Conservation (phyloP, 306 rosid species). For the Vigna reflexopilosa region DNA sequence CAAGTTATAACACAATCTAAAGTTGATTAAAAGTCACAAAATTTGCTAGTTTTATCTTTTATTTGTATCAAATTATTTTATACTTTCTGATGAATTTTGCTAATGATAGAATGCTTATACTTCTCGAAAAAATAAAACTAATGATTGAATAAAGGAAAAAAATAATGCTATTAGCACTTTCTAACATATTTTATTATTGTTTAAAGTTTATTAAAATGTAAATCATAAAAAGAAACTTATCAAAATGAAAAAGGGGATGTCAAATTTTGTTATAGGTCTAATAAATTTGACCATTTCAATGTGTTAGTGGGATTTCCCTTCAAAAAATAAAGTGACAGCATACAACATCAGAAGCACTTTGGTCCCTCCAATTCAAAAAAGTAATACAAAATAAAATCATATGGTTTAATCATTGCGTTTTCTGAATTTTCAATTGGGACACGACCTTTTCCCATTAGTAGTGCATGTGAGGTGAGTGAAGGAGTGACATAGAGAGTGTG, state of each 20-base stretch:
- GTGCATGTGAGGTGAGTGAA: constrained; percentile 40
- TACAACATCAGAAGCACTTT: neutral
- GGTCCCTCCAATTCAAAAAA: constrained; percentile 11
- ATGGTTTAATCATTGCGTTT: constrained; percentile 4
- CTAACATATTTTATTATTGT: too few species aligned
- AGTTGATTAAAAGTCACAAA: neutral
- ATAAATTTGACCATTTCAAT: neutral
- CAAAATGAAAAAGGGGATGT: neutral
- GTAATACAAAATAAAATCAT: constrained; percentile 6
- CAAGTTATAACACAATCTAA: too few species aligned
- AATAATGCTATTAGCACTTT: too few species aligned
- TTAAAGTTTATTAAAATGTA: too few species aligned
- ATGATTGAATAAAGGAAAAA: too few species aligned
- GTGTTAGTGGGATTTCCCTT: neutral
- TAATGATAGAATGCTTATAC: neutral
- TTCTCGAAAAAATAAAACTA: too few species aligned
- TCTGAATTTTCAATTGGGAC: constrained; percentile 29
- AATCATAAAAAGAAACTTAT: too few species aligned
- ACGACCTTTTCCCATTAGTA: neutral
- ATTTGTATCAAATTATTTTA: neutral
- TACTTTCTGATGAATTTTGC: neutral
- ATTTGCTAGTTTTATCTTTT: neutral
- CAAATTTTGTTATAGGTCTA: neutral
- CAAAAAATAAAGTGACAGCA: neutral
- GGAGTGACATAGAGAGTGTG: neutral